phyloP scores from a whole-genome alignment of 495 filamentous ascomycete species.

The Staphylotrichum tortipilum region DNA sequence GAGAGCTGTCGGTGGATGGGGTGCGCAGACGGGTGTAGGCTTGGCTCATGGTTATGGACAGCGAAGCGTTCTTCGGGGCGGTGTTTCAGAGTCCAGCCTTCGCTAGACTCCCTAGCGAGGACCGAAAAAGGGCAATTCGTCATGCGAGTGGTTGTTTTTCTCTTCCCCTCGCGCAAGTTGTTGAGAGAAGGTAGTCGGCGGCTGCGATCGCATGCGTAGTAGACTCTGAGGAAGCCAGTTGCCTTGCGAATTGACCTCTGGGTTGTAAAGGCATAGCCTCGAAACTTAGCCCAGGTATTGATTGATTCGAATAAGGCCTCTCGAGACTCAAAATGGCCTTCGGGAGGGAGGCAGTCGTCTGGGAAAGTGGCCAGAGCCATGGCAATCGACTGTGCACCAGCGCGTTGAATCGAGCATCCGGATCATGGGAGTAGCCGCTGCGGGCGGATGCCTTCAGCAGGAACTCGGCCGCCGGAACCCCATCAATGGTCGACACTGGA shows the following conservation, averaged over 20 bases:
- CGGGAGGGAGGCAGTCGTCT: not conserved
- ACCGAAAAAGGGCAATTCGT: conserved; percentile 1
- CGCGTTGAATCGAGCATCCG: conserved; percentile 26
- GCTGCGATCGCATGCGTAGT: not conserved
- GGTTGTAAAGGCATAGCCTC: not conserved
- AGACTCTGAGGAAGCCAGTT: not conserved
- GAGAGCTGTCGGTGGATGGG: not conserved
- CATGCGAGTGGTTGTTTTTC: not conserved
- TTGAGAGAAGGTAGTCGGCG: not conserved
- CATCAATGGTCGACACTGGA: conserved; percentile 14
- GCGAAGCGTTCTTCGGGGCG: not conserved
- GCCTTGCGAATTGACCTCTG: not conserved
- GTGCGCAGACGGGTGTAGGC: not conserved
- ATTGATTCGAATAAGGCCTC: not conserved
- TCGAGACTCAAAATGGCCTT: not conserved
- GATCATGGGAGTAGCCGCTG: conserved; percentile 17
- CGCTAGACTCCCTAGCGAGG: not conserved
- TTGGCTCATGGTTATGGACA: not conserved
- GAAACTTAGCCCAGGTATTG: not conserved
- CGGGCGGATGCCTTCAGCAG: not conserved
- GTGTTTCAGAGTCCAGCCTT: not conserved
- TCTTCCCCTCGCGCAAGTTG: not conserved
- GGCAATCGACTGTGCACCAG: conserved; percentile 2
- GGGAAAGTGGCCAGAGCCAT: not conserved
- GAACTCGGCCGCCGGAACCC: conserved; percentile 7